Percentiles rank a stretch among this genome's conserved stretches.
Conservation (phyloP, 805 yeast genomes). For the Naumovozyma baii region DNA sequence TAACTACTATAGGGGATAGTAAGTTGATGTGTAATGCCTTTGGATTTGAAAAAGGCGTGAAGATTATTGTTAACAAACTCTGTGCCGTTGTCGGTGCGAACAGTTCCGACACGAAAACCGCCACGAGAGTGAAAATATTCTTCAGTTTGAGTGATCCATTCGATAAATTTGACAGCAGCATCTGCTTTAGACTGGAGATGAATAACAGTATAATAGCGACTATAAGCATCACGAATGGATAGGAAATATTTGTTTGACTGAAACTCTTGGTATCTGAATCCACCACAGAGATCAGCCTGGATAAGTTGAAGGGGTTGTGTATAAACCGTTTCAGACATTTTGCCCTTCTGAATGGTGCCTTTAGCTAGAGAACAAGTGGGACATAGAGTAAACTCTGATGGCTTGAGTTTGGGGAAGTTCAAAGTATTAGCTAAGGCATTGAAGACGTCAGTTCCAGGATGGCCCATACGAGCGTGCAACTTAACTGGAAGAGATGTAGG, state of each 20-base stretch:
- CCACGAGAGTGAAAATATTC: conserved; percentile 4
- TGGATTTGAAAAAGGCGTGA: background rate
- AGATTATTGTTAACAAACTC: conserved; percentile 4
- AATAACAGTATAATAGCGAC: conserved; percentile 2
- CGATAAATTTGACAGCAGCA: background rate
- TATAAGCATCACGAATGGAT: conserved; percentile 2
- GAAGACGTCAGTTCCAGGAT: background rate
- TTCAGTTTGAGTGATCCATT: conserved; percentile 1
- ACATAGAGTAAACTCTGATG: background rate
- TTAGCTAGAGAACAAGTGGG: background rate
- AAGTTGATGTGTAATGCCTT: conserved; percentile 8
- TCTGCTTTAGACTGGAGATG: conserved; percentile 2
- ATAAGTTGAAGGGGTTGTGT: conserved; percentile 5
- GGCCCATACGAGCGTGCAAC: conserved; percentile 1
- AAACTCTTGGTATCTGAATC: conserved; percentile 1
- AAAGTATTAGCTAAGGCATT: background rate
- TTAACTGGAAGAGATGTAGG: background rate
- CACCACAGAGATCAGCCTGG: conserved; percentile 5
- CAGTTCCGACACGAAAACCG: conserved; percentile 3
- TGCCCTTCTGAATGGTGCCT: background rate
- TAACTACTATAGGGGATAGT: conserved; percentile 8
- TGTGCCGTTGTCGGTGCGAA: conserved; percentile 7
- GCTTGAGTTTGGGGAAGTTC: background rate
- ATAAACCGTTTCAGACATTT: background rate
- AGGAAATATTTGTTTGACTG: background rate